These are phyloP conservation scores for Trifolium repens DNA, from an alignment of 306 rosid species.

Conservation along the genomic window DNA sequence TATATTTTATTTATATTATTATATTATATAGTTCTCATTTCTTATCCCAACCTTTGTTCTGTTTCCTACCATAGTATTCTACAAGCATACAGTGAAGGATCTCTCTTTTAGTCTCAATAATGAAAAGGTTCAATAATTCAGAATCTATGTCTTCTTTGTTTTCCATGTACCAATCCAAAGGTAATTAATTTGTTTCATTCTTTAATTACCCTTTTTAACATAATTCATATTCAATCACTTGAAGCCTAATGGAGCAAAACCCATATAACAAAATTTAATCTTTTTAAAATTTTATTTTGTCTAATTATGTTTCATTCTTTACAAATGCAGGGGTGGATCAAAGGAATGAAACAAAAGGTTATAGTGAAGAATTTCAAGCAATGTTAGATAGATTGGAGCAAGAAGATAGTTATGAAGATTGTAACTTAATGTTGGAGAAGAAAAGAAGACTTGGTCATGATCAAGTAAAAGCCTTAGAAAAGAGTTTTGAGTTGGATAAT, in stretches of 20 bases:
- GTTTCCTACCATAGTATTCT: slow-evolving; percentile 9
- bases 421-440: slow-evolving; percentile 45
- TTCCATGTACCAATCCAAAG: slow-evolving; percentile 58
- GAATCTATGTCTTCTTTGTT: slow-evolving; percentile 48
- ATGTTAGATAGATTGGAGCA: slow-evolving; percentile 70
- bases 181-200: slow-evolving; percentile 37
- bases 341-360: slow-evolving; percentile 40
- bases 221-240: slow-evolving; percentile 4
- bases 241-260: background rate
- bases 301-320: background rate
- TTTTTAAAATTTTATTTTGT: background rate
- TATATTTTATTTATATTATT: background rate
- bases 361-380: slow-evolving; percentile 75
- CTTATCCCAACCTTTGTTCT: slow-evolving; percentile 18
- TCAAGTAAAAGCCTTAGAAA: slow-evolving; percentile 76
- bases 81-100: slow-evolving; percentile 21
- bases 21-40: background rate
- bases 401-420: slow-evolving; percentile 64
- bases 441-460: slow-evolving; percentile 62
- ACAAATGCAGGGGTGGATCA: slow-evolving; percentile 42
- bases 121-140: slow-evolving; percentile 60
- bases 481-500: slow-evolving; percentile 69
- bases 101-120: slow-evolving; percentile 29
- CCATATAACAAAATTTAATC: background rate
- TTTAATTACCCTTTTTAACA: background rate